These are phyloP conservation scores for Lentinula edodes DNA, from an alignment of 768 basidiomycete species.

Conservation along the genomic window DNA sequence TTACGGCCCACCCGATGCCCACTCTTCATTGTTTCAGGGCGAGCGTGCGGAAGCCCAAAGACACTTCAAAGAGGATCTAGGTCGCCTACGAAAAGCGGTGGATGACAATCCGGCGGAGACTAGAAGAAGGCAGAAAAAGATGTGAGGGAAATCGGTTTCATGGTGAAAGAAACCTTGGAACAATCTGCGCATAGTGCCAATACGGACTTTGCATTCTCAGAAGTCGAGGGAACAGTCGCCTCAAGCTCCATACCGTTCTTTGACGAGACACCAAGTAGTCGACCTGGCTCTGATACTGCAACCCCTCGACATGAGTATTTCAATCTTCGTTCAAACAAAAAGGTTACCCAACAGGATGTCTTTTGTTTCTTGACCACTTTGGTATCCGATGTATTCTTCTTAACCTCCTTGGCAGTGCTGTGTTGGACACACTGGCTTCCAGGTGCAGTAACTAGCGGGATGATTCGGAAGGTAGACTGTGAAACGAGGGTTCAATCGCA, in stretches of 20 bases:
- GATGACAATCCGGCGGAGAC: conserved; percentile 17
- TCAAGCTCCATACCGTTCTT: conserved; percentile 7
- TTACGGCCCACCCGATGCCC: conserved; percentile 17
- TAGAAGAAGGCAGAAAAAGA: conserved; percentile 20
- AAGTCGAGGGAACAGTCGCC: conserved; percentile 9
- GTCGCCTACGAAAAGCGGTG: conserved; percentile 18
- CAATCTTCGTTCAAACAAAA: neutral
- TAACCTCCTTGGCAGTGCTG: conserved; percentile 11
- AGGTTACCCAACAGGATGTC: no score
- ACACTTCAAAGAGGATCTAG: conserved; percentile 26
- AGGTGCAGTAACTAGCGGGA: conserved; percentile 28
- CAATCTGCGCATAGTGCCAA: neutral
- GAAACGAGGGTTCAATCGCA: conserved; percentile 47
- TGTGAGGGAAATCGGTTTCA: conserved; percentile 12
- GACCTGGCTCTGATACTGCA: neutral
- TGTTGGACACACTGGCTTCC: conserved; percentile 17
- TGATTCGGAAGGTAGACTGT: conserved; percentile 41
- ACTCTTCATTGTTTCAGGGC: conserved; percentile 15
- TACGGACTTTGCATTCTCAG: neutral
- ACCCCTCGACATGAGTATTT: conserved; percentile 1
- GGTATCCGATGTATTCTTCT: conserved; percentile 45
- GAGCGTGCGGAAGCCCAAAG: conserved; percentile 14
- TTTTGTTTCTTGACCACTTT: conserved; percentile 34
- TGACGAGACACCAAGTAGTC: neutral
- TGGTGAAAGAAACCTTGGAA: conserved; percentile 8